Conservation (phyloP, 257 asterid species). For the Solanum verrucosum region DNA sequence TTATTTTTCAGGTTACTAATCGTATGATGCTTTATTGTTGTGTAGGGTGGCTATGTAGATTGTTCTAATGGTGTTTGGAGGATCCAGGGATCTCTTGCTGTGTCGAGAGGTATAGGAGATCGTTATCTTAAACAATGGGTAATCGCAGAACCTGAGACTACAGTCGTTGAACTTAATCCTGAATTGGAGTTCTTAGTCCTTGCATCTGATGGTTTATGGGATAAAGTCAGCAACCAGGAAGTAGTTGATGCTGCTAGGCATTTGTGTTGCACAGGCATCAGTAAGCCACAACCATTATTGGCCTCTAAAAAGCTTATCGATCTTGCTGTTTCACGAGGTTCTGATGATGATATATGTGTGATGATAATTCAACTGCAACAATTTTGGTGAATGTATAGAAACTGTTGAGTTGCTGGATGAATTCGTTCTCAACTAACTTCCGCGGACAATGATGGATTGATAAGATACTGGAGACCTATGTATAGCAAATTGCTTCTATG, state of each 20-base stretch:
- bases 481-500: background rate
- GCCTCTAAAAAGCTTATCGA: slow-evolving; percentile 66
- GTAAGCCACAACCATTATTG: slow-evolving; percentile 29
- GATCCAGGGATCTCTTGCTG: slow-evolving; percentile 81
- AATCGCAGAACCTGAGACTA: slow-evolving; percentile 71
- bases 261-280: slow-evolving; percentile 26
- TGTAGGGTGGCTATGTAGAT: slow-evolving; percentile 82
- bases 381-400: slow-evolving; percentile 1
- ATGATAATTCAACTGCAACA: slow-evolving; percentile 45
- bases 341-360: slow-evolving; percentile 65
- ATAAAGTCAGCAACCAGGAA: slow-evolving; percentile 85
- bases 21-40: background rate
- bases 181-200: slow-evolving; percentile 72
- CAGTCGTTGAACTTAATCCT: slow-evolving; percentile 26
- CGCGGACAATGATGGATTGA: background rate
- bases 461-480: background rate
- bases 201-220: slow-evolving; percentile 97
- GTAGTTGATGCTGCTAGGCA: slow-evolving; percentile 58
- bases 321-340: slow-evolving; percentile 65
- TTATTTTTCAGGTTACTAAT: background rate
- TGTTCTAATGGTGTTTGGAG: slow-evolving; percentile 57
- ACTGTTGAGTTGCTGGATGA: background rate
- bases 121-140: slow-evolving; percentile 81
- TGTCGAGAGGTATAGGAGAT: slow-evolving; percentile 83
- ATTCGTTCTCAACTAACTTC: background rate